phyloP scores from a whole-genome alignment of 345 rosid genomes.

The Ceriops zippeliana region DNA sequence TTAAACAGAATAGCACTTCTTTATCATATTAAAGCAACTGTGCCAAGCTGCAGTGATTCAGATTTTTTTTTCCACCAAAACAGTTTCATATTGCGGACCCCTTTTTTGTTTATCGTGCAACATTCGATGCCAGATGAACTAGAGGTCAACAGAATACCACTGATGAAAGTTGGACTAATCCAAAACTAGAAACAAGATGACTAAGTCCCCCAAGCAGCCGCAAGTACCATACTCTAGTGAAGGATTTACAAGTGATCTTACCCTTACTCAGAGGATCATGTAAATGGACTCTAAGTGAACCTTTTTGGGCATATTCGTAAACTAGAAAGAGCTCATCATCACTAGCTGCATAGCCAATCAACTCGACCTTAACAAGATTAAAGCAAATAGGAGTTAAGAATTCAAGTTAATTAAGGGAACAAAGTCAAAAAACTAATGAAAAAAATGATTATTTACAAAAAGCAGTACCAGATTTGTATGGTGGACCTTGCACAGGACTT shows the following conservation, averaged over 20 bases:
- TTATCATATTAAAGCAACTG: neutral
- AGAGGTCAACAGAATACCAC: neutral
- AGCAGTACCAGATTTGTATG: constrained; percentile 86
- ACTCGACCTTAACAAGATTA: constrained; percentile 74
- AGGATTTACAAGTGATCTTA: constrained; percentile 22
- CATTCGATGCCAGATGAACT: neutral
- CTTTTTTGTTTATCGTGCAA: too few relatives aligned
- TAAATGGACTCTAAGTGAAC: constrained; percentile 75
- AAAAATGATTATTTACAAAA: constrained; percentile 5
- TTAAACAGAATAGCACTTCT: neutral
- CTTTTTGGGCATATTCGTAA: constrained; percentile 89
- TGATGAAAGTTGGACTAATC: neutral
- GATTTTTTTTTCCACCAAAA: neutral
- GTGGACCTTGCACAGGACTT: constrained; percentile 91
- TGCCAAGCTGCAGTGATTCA: neutral
- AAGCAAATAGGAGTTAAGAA: constrained; percentile 38
- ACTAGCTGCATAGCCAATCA: constrained; percentile 85
- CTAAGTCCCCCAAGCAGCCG: neutral
- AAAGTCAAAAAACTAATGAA: neutral
- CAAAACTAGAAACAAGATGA: neutral
- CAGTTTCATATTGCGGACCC: too few relatives aligned
- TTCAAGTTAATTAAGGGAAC: constrained; percentile 12
- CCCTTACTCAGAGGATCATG: constrained; percentile 93
- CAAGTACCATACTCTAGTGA: neutral
- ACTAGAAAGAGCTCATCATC: constrained; percentile 77